Percentiles rank a stretch among this genome's conserved stretches.
These are phyloP conservation scores for Nitzschia inconspicua DNA, from an alignment of 108 stramenopile genomes.

Conservation along the genomic window DNA sequence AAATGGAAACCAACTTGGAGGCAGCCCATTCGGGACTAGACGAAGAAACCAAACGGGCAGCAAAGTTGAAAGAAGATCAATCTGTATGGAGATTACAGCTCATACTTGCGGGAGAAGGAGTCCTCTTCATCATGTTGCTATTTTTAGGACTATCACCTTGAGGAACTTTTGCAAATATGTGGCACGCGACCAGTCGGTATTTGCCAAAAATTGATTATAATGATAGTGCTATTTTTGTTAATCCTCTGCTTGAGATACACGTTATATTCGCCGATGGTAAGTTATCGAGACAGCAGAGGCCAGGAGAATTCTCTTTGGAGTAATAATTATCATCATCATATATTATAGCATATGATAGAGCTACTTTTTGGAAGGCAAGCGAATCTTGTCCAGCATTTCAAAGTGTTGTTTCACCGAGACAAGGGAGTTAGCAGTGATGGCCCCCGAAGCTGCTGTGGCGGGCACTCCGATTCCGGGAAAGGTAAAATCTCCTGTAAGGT, in stretches of 20 bases:
- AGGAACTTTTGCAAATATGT: slow-evolving; percentile 70
- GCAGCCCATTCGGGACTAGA: slow-evolving; percentile 76
- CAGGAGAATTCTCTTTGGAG: not conserved
- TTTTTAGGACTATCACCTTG: slow-evolving; percentile 57
- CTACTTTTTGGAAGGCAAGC: slow-evolving; percentile 31
- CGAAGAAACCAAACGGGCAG: slow-evolving; percentile 76
- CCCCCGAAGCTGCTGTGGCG: slow-evolving; percentile 75
- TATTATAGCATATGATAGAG: not conserved
- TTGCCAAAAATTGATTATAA: no score
- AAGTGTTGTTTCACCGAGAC: slow-evolving; percentile 48
- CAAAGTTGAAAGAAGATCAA: slow-evolving; percentile 69
- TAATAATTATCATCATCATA: not conserved
- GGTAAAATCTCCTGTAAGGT: slow-evolving; percentile 61
- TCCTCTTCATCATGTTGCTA: slow-evolving; percentile 76
- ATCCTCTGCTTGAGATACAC: slow-evolving; percentile 57
- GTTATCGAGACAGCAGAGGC: not conserved
- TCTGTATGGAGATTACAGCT: slow-evolving; percentile 83
- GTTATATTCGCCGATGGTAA: not conserved
- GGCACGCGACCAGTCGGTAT: slow-evolving; percentile 53
- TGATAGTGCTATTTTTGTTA: no score
- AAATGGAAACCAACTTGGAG: slow-evolving; percentile 88
- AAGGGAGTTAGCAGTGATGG: slow-evolving; percentile 57
- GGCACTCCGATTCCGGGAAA: slow-evolving; percentile 88
- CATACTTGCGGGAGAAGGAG: slow-evolving; percentile 68
- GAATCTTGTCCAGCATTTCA: slow-evolving; percentile 55